Evolutionary conservation across 768 basidiomycete species (phyloP).

Genomic region (Lactarius sanguifluus): DNA sequence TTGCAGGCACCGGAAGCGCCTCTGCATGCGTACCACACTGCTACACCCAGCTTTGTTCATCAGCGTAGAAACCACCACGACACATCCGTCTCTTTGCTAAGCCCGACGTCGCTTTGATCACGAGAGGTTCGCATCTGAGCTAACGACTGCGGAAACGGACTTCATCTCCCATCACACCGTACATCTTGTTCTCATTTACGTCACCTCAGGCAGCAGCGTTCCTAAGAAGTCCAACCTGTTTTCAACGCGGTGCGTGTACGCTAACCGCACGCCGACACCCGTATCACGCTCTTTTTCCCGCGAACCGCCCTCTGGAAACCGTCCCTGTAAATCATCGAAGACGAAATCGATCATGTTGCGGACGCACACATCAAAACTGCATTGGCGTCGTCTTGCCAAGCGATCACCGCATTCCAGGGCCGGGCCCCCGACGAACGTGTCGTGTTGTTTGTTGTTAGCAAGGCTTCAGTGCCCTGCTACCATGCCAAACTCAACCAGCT

Average conservation of each 20-base stretch:
- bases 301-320: conserved; percentile 39
- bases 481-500: not conserved
- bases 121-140: conserved; percentile 38
- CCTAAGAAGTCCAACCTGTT: conserved; percentile 36
- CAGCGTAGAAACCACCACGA: not conserved
- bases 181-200: not conserved
- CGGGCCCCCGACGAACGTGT: conserved; percentile 35
- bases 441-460: too few species aligned
- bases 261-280: conserved; percentile 38
- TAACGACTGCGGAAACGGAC: conserved; percentile 37
- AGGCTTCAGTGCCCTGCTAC: not conserved
- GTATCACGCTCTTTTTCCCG: conserved; percentile 42
- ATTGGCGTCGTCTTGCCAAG: conserved; percentile 41
- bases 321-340: conserved; percentile 43
- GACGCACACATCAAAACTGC: conserved; percentile 40
- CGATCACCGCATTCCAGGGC: conserved; percentile 38
- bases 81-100: conserved; percentile 41
- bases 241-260: conserved; percentile 38
- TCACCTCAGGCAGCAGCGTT: conserved; percentile 40
- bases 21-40: conserved; percentile 38
- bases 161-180: not conserved
- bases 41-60: not conserved
- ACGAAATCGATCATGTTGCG: conserved; percentile 35
- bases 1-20: conserved; percentile 41
- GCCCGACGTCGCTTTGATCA: conserved; percentile 41